Conservation (phyloP, 2,329 filamentous ascomycete genomes). For the Claviceps digitariae region DNA sequence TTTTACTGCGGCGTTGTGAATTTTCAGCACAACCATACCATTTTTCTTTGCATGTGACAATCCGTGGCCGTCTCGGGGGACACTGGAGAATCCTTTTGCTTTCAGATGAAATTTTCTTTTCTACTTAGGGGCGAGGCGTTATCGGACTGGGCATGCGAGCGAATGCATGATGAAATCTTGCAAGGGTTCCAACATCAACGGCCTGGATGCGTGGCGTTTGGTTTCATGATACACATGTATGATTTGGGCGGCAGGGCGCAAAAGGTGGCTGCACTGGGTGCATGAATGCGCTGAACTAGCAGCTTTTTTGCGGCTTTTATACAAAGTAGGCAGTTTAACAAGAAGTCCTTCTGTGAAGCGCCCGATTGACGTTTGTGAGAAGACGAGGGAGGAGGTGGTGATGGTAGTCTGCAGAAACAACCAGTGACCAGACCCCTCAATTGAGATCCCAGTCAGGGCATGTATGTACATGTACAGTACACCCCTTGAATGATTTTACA, state of each 20-base stretch:
- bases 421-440: too few species aligned
- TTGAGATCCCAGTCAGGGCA: too few species aligned
- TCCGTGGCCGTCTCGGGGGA: not conserved
- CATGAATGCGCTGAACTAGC: not conserved
- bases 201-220: not conserved
- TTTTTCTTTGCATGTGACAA: not conserved
- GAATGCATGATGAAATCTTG: not conserved
- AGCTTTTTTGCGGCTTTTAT: not conserved
- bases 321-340: not conserved
- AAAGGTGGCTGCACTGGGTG: not conserved
- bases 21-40: not conserved
- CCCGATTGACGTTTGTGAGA: not conserved
- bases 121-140: not conserved
- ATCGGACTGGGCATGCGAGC: not conserved
- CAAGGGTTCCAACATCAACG: not conserved
- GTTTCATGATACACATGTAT: not conserved
- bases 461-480: too few species aligned
- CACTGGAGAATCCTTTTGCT: not conserved
- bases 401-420: too few species aligned
- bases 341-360: not conserved
- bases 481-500: too few species aligned
- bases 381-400: not conserved
- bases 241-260: not conserved
- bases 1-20: not conserved
- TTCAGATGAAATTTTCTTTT: not conserved